Evolutionary conservation across 2,329 filamentous ascomycete species (phyloP).

Genomic region (Polychaeton citri): DNA sequence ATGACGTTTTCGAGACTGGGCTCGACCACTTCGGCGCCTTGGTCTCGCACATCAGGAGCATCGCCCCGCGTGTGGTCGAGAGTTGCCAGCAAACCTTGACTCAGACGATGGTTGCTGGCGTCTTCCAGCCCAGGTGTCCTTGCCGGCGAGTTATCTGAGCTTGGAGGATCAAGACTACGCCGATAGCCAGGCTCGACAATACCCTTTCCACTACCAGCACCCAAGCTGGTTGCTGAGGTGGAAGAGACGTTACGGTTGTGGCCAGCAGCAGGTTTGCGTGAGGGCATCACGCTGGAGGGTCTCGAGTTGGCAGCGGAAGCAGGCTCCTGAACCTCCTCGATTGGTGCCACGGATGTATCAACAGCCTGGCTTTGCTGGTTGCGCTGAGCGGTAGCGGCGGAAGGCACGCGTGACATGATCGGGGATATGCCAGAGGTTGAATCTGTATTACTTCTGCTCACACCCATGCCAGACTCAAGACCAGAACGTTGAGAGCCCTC

Average conservation of each 20-base stretch:
- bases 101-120: constrained; percentile 11
- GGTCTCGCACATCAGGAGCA: constrained; percentile 11
- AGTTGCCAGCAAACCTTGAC: constrained; percentile 13
- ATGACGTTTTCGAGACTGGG: constrained; percentile 5
- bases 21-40: constrained; percentile 12
- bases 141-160: constrained; percentile 47
- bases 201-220: constrained; percentile 2
- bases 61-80: constrained; percentile 5
- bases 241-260: constrained; percentile 27
- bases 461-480: constrained; percentile 4
- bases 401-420: constrained; percentile 47
- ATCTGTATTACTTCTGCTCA: constrained; percentile 43
- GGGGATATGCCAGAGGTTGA: constrained; percentile 52
- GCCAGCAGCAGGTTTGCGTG: constrained; percentile 22
- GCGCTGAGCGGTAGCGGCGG: constrained; percentile 23
- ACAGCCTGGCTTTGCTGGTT: constrained; percentile 25
- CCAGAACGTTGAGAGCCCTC: constrained; percentile 21
- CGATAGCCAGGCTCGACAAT: constrained; percentile 40
- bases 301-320: not conserved
- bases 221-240: not conserved
- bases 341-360: constrained; percentile 34
- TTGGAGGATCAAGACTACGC: constrained; percentile 45
- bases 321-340: constrained; percentile 29
- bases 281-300: not conserved
- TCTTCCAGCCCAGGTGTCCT: constrained; percentile 41